Base-by-base conservation (phyloP, 2,329 filamentous ascomycete genomes). In the Xylaria arbuscula region DNA sequence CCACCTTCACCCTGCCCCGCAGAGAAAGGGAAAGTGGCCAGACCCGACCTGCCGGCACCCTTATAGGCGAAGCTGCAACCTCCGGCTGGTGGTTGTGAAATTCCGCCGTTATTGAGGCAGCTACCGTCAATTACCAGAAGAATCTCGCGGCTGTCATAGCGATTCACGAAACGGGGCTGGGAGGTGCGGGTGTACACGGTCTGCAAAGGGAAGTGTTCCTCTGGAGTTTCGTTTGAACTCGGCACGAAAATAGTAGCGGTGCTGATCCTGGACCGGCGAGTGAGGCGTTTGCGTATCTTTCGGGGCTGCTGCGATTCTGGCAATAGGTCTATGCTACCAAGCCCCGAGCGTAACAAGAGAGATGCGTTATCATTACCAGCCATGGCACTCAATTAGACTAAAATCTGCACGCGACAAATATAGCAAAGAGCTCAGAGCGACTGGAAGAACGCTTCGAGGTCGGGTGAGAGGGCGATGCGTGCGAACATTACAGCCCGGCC, bases 91-190 rank as follows among this genome's bases (percentile, higher is more conserved):
- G 62, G 51, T 45, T 66, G 61, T 15, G 65, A 48, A n/a, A 56
- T 50, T n/a, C 80, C 77, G 13, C 76, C 76, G 65, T 83, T 82
- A 64, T 80, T 75, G 34, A 80, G 63, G 67, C 82, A 84, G 5
- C 80, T 79, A 10, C 82, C 82, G 64, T 83, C 80, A 10, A 81
- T 76, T 64, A 80, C 81, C 32, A 84, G 76, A 8, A 84, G 78
- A 17, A 82, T 78, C 71, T 82, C 76, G 32, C 73, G 74, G 48
- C 74, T 73, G 63, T 81, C 71, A 63, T 76, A 77, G 28, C 73
- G 76, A 71, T 80, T 79, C 62, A 81, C 74, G 67, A 79, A 78
- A 53, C 79, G 78, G 22, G 78, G 77, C 45, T 74, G 73, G 19
- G 66, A 64, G 3, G 72, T 72, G 19, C 74, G 76, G 2, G 71